These are phyloP conservation scores for Stipa capillata DNA, from an alignment of 176 grass and related monocot species.

Conservation along the genomic window DNA sequence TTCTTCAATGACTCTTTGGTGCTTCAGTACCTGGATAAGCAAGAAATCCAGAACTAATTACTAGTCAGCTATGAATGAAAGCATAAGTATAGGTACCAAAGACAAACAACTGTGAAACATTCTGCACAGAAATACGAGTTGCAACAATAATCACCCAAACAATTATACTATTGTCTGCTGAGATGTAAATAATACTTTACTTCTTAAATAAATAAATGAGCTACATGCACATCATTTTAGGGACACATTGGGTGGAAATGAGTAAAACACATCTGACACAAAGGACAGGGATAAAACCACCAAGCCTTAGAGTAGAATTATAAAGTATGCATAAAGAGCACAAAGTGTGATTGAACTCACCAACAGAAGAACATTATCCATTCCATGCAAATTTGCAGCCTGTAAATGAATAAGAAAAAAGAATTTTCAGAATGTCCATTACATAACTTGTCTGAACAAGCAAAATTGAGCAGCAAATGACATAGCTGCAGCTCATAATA, in stretches of 20 bases:
- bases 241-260: neutral
- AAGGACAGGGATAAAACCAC: neutral
- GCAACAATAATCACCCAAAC: neutral
- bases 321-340: neutral
- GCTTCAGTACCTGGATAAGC: conserved; percentile 57
- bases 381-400: conserved; percentile 39
- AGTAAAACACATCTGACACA: neutral
- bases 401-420: conserved; percentile 22
- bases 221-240: neutral
- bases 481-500: neutral
- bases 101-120: neutral
- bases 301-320: neutral
- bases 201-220: neutral
- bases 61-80: neutral
- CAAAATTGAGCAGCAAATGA: neutral
- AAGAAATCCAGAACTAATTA: conserved; percentile 6
- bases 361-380: conserved; percentile 60
- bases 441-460: neutral
- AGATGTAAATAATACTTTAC: neutral
- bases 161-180: neutral
- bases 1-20: conserved; percentile 72
- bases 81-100: neutral
- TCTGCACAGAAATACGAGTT: neutral
- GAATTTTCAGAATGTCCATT: neutral
- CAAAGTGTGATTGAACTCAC: conserved; percentile 44